phyloP scores from a whole-genome alignment of 805 yeast genomes.

The Candida nitratophila region DNA sequence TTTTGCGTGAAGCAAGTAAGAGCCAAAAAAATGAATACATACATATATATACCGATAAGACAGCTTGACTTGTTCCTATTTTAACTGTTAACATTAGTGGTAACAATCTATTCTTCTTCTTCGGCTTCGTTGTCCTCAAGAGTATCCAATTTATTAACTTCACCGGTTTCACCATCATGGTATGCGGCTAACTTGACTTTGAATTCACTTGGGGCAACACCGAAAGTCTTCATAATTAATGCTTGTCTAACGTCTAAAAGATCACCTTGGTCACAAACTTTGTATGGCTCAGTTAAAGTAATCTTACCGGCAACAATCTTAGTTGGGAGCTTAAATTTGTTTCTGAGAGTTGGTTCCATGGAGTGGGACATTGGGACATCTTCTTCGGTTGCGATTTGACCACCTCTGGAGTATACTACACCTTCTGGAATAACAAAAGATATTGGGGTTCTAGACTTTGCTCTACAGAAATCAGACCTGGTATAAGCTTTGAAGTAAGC shows the following conservation, averaged over 20 bases:
- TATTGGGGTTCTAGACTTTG: slow-evolving; percentile 79
- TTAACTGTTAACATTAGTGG: no score
- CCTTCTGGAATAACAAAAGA: slow-evolving; percentile 87
- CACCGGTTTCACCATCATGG: slow-evolving; percentile 55
- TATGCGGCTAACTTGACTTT: slow-evolving; percentile 74
- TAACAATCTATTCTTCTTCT: neutral
- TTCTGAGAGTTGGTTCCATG: slow-evolving; percentile 87
- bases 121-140: neutral
- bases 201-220: slow-evolving; percentile 89
- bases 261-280: slow-evolving; percentile 76
- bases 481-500: slow-evolving; percentile 78
- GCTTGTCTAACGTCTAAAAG: slow-evolving; percentile 86
- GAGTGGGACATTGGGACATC: slow-evolving; percentile 97
- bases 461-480: slow-evolving; percentile 81
- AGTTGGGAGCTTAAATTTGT: slow-evolving; percentile 85
- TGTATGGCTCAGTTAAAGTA: slow-evolving; percentile 63
- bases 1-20: no score
- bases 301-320: slow-evolving; percentile 86
- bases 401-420: slow-evolving; percentile 89
- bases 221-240: slow-evolving; percentile 86
- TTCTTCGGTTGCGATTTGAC: slow-evolving; percentile 81
- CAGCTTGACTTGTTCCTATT: no score
- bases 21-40: no score
- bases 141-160: slow-evolving; percentile 10
- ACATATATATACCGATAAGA: no score